A percentile compares a stretch with the other conserved stretches of the same genome.
Evolutionary conservation across 2,329 filamentous ascomycete genomes (phyloP).

Genomic region (Pseudogymnoascus sp.): DNA sequence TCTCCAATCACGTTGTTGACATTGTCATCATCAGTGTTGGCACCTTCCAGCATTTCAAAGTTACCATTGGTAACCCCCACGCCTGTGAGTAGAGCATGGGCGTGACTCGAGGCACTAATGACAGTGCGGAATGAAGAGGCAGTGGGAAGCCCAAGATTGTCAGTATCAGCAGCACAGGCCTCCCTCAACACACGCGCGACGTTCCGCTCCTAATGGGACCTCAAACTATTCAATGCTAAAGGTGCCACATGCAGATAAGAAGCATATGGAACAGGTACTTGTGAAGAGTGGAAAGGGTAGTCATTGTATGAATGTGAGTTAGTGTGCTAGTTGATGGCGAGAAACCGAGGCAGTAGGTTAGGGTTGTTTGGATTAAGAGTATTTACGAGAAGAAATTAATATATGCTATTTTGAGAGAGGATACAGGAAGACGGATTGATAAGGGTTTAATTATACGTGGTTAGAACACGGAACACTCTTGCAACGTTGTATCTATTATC

Average conservation of each 20-base stretch:
- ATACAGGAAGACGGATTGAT: too few relatives aligned
- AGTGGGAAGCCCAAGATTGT: neutral
- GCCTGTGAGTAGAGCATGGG: neutral
- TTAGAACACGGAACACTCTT: too few relatives aligned
- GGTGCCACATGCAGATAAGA: neutral
- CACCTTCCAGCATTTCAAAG: neutral
- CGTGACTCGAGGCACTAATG: neutral
- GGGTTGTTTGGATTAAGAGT: too few relatives aligned
- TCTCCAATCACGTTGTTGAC: too few relatives aligned
- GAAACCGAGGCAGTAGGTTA: too few relatives aligned
- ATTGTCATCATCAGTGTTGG: too few relatives aligned
- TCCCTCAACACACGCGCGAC: neutral
- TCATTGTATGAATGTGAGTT: neutral
- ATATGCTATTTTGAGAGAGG: too few relatives aligned
- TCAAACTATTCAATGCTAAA: neutral
- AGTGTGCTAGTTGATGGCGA: too few relatives aligned
- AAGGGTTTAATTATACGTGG: too few relatives aligned
- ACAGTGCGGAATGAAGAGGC: neutral
- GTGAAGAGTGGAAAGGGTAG: neutral
- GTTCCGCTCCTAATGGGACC: neutral
- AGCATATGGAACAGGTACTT: neutral
- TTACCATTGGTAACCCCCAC: neutral
- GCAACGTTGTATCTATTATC: too few relatives aligned
- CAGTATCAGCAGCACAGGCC: neutral
- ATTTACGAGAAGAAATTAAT: too few relatives aligned